Base-by-base conservation (phyloP, 2,329 filamentous ascomycete genomes). In the Chrysoporthe cubensis region DNA sequence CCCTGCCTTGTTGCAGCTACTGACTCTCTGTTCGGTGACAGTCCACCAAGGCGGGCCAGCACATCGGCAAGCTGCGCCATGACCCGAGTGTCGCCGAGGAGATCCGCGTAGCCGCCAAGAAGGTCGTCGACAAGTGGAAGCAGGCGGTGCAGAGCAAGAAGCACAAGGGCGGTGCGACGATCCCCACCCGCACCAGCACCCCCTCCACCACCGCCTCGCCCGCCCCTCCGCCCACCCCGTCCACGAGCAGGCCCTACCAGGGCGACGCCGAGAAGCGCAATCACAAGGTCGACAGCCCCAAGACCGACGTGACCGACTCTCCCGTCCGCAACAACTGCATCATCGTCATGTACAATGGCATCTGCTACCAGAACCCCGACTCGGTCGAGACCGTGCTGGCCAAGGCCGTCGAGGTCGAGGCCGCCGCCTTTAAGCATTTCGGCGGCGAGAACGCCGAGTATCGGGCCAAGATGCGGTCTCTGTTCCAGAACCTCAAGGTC, bases 401-500 rank as follows among this genome's bases (percentile, higher is more conserved):
- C 71, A 88, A 88, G 72, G 88, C 91, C 56, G 87, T 96, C 70
- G 93, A 97, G 77, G 89, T 97, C 54, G 96, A 99, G 82, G 79
- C 86, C 48, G 93, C 94, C 8, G 92, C 92, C 6, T 94, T 85
- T 80, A 85, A 84, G 66, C 81, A 85, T 42, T 91, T 89, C 78
- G 90, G 90, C 66, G 89, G 90, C 65, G 90, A 94, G 74, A 90
- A 85, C 18, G 81, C 88, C 59, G 87, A 90, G 62, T 99, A 99
- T 85, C 91, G 91, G 76, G 86, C 85, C 72, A 97, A 97, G 84
- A 91, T 98, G 74, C 91, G 95, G 72, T 96, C 93, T 26, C 88
- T 99, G 32, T 98, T 93, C 81, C 89, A 94, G 78, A 98, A 98
- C 77, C 88, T 99, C 73, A 98, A 97, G 84, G 93, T 93, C 83